Conservation (phyloP, 108 stramenopile genomes). For the Epithemia pelagica region DNA sequence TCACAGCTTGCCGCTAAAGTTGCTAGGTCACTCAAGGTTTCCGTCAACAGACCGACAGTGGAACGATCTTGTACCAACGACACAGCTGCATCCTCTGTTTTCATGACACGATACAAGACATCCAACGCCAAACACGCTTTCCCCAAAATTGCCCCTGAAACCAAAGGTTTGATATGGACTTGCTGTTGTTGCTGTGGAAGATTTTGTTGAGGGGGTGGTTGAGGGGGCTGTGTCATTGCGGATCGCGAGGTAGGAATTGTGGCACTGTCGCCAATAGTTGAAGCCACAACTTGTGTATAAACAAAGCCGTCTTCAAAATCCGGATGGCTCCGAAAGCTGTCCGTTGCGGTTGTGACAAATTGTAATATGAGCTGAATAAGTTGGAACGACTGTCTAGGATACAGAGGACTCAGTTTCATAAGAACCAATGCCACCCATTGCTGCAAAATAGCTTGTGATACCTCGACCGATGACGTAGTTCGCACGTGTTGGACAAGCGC, state of each 20-base stretch:
- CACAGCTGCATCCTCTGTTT: constrained; percentile 5
- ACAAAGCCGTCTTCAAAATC: constrained; percentile 79
- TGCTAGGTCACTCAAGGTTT: constrained; percentile 71
- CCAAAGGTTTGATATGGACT: constrained; percentile 13
- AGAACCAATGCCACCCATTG: constrained; percentile 32
- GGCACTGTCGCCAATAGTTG: constrained; percentile 4
- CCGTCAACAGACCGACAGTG: constrained; percentile 34
- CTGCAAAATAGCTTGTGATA: constrained; percentile 9
- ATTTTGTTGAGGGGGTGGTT: background rate
- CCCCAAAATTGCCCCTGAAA: constrained; percentile 48
- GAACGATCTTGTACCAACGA: background rate
- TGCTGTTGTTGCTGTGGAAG: constrained; percentile 20
- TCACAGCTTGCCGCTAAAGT: constrained; percentile 71
- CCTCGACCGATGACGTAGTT: constrained; percentile 14
- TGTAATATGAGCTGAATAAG: constrained; percentile 23
- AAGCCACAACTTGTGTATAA: constrained; percentile 17
- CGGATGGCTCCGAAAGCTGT: constrained; percentile 63
- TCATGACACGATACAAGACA: constrained; percentile 33
- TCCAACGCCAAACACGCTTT: constrained; percentile 66
- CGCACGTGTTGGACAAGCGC: constrained; percentile 2
- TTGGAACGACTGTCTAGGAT: constrained; percentile 34
- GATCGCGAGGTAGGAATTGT: constrained; percentile 10
- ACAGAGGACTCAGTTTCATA: constrained; percentile 17
- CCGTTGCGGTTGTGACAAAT: constrained; percentile 54
- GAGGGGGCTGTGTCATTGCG: constrained; percentile 17